phyloP scores from a whole-genome alignment of 1,139 yeast species.

The Kodamaea fungicola region DNA sequence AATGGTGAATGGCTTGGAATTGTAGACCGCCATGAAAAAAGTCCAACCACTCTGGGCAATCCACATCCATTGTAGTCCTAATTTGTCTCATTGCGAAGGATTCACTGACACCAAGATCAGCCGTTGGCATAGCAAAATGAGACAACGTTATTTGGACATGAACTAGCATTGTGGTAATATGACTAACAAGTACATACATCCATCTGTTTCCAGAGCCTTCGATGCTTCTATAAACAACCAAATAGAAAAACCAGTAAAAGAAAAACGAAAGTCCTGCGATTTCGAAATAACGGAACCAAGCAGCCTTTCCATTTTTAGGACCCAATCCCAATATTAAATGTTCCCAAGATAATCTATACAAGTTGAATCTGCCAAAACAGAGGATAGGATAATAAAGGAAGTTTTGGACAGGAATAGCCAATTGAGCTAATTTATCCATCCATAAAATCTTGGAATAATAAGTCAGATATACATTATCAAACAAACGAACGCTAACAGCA shows the following conservation, averaged over 20 bases:
- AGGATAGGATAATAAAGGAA: slow-evolving; percentile 75
- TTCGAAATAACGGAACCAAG: slow-evolving; percentile 82
- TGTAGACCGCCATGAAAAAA: slow-evolving; percentile 90
- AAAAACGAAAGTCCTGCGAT: slow-evolving; percentile 64
- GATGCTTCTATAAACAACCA: slow-evolving; percentile 50
- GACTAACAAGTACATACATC: slow-evolving; percentile 67
- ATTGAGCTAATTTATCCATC: slow-evolving; percentile 65
- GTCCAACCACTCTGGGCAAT: slow-evolving; percentile 90
- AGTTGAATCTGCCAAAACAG: slow-evolving; percentile 80
- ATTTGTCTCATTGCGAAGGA: slow-evolving; percentile 79
- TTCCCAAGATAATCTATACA: slow-evolving; percentile 78
- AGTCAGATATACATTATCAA: slow-evolving; percentile 70
- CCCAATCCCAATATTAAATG: slow-evolving; percentile 67
- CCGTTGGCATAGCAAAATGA: slow-evolving; percentile 92
- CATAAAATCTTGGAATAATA: slow-evolving; percentile 66
- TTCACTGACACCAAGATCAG: slow-evolving; percentile 79
- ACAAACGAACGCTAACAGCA: slow-evolving; percentile 73
- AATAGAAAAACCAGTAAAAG: slow-evolving; percentile 77
- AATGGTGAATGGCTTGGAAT: slow-evolving; percentile 86
- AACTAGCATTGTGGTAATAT: slow-evolving; percentile 79
- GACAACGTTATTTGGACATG: slow-evolving; percentile 89
- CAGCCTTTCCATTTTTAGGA: slow-evolving; percentile 77
- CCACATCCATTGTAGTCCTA: slow-evolving; percentile 93
- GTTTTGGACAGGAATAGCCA: slow-evolving; percentile 60
- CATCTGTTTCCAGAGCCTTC: slow-evolving; percentile 51